Percentiles rank a stretch among this genome's conserved stretches.
phyloP scores from a whole-genome alignment of 2,329 filamentous ascomycete genomes.

The Monosporascus sp. region DNA sequence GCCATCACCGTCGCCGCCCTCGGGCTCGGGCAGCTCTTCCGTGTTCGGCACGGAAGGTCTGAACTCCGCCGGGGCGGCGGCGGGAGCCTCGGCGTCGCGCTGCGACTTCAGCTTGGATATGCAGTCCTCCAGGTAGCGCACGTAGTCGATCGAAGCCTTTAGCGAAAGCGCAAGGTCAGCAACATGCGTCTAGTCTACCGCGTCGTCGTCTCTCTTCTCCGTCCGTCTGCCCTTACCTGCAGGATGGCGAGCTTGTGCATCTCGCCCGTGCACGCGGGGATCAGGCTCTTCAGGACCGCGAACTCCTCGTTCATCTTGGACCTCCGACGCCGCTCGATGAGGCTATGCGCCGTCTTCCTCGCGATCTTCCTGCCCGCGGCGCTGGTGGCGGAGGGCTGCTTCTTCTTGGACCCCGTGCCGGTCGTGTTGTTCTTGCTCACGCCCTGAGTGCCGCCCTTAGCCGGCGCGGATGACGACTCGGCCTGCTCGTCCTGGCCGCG shows the following conservation, averaged over 20 bases:
- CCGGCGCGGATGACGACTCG: slow-evolving; percentile 13
- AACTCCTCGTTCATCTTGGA: slow-evolving; percentile 99
- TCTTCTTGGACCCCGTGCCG: slow-evolving; percentile 56
- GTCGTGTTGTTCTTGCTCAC: slow-evolving; percentile 11
- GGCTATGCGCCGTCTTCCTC: slow-evolving; percentile 89
- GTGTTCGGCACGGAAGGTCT: slow-evolving; percentile 21
- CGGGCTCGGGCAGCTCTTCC: slow-evolving; percentile 11
- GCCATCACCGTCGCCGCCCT: slow-evolving; percentile 31
- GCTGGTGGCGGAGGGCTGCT: slow-evolving; percentile 68
- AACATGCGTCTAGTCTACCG: slow-evolving; percentile 2
- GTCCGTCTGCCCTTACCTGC: slow-evolving; percentile 54
- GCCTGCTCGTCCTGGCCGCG: slow-evolving; percentile 36
- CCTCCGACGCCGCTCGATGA: slow-evolving; percentile 83
- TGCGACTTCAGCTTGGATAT: slow-evolving; percentile 70
- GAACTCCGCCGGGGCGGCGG: slow-evolving; percentile 24
- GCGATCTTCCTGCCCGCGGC: slow-evolving; percentile 92
- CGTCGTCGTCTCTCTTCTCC: too few relatives aligned
- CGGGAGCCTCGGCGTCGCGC: slow-evolving; percentile 30
- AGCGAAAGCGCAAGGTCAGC: background rate
- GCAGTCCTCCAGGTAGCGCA: slow-evolving; percentile 89
- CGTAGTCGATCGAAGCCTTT: slow-evolving; percentile 92
- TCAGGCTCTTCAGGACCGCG: slow-evolving; percentile 86
- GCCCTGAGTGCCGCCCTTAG: slow-evolving; percentile 13
- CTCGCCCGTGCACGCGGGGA: slow-evolving; percentile 90
- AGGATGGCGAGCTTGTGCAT: slow-evolving; percentile 98